phyloP scores from a whole-genome alignment of 2,329 filamentous ascomycete species.

The Phialophora chinensis region DNA sequence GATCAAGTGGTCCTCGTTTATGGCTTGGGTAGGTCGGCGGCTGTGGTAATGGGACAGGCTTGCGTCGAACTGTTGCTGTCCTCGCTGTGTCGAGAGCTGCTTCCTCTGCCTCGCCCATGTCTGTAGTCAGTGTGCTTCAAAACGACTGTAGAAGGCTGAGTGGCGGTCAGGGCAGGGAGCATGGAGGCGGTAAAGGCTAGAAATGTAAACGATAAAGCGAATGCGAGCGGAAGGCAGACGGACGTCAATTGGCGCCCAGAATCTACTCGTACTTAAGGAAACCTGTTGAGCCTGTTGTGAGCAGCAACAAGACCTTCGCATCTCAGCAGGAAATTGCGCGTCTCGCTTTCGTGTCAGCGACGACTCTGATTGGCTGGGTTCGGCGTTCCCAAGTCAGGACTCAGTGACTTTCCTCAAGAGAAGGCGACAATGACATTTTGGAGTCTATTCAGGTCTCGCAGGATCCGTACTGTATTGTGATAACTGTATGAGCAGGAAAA shows the following conservation, averaged over 20 bases:
- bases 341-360: conserved; percentile 13
- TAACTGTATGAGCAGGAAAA: not conserved
- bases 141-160: not conserved
- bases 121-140: not conserved
- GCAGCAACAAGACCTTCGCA: conserved; percentile 2
- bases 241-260: not conserved
- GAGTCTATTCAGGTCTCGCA: not conserved
- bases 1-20: conserved; percentile 18
- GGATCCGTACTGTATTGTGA: not conserved
- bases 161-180: not conserved
- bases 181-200: not conserved
- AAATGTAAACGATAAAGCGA: not conserved
- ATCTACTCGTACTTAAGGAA: not conserved
- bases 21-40: conserved; percentile 7
- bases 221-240: not conserved
- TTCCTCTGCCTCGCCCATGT: conserved; percentile 26
- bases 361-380: conserved; percentile 16
- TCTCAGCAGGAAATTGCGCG: conserved; percentile 3
- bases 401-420: not conserved
- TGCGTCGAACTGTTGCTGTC: conserved; percentile 29
- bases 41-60: conserved; percentile 28
- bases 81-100: conserved; percentile 23
- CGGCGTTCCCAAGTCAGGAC: not conserved
- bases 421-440: not conserved
- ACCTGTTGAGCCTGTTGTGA: conserved; percentile 1